phyloP scores from a whole-genome alignment of 768 basidiomycete species.

The Naganishia antarctica region DNA sequence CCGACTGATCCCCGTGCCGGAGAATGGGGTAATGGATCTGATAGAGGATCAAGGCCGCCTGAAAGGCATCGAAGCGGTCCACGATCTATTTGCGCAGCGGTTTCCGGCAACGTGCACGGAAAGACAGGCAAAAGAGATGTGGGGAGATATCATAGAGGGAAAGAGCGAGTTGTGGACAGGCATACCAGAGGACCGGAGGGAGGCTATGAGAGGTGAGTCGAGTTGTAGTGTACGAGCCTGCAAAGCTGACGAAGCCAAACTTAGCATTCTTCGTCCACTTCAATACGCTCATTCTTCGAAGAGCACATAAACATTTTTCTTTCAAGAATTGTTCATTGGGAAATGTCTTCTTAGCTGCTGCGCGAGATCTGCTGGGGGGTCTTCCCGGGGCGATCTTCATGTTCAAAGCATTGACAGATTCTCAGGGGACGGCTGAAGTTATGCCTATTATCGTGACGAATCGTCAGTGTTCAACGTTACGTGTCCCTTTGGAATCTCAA shows the following conservation, averaged over 20 bases:
- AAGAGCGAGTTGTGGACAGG: conserved; percentile 72
- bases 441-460: conserved; percentile 88
- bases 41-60: conserved; percentile 46
- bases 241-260: too few relatives aligned
- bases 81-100: conserved; percentile 70
- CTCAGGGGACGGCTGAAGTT: conserved; percentile 64
- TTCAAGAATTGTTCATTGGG: conserved; percentile 82
- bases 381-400: conserved; percentile 89
- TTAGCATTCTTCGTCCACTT: conserved; percentile 93
- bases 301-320: conserved; percentile 90
- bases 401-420: conserved; percentile 84
- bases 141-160: conserved; percentile 89
- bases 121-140: conserved; percentile 75
- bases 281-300: conserved; percentile 75
- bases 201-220: conserved; percentile 72
- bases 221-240: background rate
- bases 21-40: conserved; percentile 49
- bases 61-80: conserved; percentile 60
- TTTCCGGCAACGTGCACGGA: conserved; percentile 66
- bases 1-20: conserved; percentile 62
- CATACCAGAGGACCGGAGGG: conserved; percentile 83
- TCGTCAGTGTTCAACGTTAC: conserved; percentile 50
- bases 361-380: conserved; percentile 83
- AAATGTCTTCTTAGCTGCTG: conserved; percentile 85
- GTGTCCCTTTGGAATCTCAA: background rate